Evolutionary conservation across 805 yeast genomes (phyloP), one percentile per base, ranked within the genome.

Genomic region (Saturnispora halmiae): DNA sequence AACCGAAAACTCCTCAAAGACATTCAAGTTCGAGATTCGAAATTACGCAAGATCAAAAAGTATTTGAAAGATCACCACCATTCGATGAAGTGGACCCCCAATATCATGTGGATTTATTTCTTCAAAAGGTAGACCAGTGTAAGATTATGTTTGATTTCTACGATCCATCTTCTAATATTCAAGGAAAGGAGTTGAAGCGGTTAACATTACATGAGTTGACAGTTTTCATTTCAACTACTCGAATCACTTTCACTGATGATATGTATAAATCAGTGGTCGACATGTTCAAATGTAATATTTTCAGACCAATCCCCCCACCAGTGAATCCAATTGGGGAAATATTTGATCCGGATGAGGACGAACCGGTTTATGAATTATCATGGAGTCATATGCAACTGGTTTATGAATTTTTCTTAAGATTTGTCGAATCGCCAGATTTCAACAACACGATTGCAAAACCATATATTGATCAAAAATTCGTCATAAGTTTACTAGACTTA

Each of bases 321-420:
- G 95, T 88, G 28, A 92, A 92, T 59, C 97, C 97, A 4, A 74
- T 88, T 34, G 98, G 98, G 29, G 98, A 92, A 49, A 75, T 90
- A 30, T 92, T 75, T 61, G 98, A 92, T 54, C 98, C 98, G 1
- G 98, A 92, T 63, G 98, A 92, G 64, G 98, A 92, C 65, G 98
- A 92, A 63, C 97, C 97, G 3, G 94, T 92, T 29, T 77, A 79
- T 52, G 97, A 92, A 59, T 75, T 90, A 48, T 88, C 96, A 8
- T 92, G 98, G 98, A 95, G 97, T 10, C 98, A 92, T 60, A 92
- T 92, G 97, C 94, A 86, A 62, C 74, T 87, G 32, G 94, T 88
- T 25, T 92, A 92, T 65, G 97, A 92, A 61, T 86, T 92, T 54
- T 90, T 92, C 58, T 66, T 92, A 45, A 70, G 95, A 54, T 90